These are phyloP conservation scores for Euphorbia celastroides DNA, from an alignment of 441 rosid genomes.

Conservation along the genomic window DNA sequence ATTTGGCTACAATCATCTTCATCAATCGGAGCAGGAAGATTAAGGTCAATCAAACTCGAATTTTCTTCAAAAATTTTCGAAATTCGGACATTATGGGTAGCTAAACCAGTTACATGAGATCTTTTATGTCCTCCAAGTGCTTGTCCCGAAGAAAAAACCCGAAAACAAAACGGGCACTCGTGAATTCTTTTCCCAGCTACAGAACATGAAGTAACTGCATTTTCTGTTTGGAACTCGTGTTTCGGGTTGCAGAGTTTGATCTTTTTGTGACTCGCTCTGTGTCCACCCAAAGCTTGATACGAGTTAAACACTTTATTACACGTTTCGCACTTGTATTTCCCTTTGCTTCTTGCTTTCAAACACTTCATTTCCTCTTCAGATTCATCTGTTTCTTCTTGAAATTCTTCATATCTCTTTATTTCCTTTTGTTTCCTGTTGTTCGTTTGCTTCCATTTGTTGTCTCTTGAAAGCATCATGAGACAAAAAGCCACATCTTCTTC, in stretches of 20 bases:
- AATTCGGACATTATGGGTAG: slow-evolving; percentile 21
- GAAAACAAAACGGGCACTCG: slow-evolving; percentile 71
- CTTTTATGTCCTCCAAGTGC: slow-evolving; percentile 97
- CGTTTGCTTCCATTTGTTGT: slow-evolving; percentile 27
- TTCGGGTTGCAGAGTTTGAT: slow-evolving; percentile 28
- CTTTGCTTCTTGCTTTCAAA: slow-evolving; percentile 8
- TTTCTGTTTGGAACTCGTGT: slow-evolving; percentile 25
- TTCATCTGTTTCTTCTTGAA: slow-evolving; percentile 23
- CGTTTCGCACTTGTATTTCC: slow-evolving; percentile 42
- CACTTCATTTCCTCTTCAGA: slow-evolving; percentile 25
- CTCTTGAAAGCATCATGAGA: slow-evolving; percentile 43
- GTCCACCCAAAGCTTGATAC: slow-evolving; percentile 59
- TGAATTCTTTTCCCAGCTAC: slow-evolving; percentile 47
- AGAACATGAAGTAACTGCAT: slow-evolving; percentile 28
- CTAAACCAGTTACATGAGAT: slow-evolving; percentile 56
- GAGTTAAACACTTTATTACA: slow-evolving; percentile 45
- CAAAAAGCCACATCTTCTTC: slow-evolving; percentile 53
- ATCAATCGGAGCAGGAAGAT: slow-evolving; percentile 82
- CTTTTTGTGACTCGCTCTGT: slow-evolving; percentile 52
- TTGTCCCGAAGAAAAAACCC: slow-evolving; percentile 88
- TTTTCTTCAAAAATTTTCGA: slow-evolving; percentile 32
- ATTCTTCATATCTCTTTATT: slow-evolving; percentile 13
- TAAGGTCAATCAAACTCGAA: slow-evolving; percentile 66
- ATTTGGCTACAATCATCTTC: slow-evolving; percentile 60
- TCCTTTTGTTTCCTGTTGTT: slow-evolving; percentile 10